phyloP scores from a whole-genome alignment of 805 yeast genomes.

The Teunomyces tritomae region DNA sequence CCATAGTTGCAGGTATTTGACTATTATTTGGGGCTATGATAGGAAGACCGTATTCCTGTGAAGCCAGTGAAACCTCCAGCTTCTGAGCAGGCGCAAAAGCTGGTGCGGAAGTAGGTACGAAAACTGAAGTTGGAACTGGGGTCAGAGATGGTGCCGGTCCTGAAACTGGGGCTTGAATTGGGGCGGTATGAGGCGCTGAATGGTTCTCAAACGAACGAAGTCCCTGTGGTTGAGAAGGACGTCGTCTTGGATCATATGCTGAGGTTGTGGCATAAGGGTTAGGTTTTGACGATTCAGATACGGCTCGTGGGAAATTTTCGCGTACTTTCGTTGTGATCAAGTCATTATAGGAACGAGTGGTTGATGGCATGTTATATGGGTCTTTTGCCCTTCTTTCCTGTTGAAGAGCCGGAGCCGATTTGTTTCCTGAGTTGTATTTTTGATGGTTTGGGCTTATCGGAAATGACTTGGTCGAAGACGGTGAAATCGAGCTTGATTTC shows the following conservation, averaged over 20 bases:
- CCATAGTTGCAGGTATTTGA: background rate
- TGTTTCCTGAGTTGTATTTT: conserved; percentile 1
- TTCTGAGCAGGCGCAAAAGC: background rate
- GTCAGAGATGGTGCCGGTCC: background rate
- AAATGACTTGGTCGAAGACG: conserved; percentile 8
- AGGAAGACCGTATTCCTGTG: background rate
- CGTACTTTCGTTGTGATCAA: background rate
- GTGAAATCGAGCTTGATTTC: conserved; percentile 9
- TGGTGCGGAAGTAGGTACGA: background rate
- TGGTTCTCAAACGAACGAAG: background rate
- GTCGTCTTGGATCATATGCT: background rate
- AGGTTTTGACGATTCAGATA: background rate
- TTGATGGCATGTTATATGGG: background rate
- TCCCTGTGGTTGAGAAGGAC: conserved; percentile 1
- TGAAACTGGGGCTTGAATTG: background rate
- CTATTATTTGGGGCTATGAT: background rate
- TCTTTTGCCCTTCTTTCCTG: conserved; percentile 1
- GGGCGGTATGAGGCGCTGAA: background rate
- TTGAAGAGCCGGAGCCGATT: conserved; percentile 8
- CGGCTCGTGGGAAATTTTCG: background rate
- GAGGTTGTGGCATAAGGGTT: background rate
- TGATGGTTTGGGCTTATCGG: conserved; percentile 6
- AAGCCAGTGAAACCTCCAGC: background rate
- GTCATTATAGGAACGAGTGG: background rate
- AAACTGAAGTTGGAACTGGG: background rate